Evolutionary conservation across 2,329 filamentous ascomycete genomes (phyloP).

Genomic region (Cercospora brassicicola): DNA sequence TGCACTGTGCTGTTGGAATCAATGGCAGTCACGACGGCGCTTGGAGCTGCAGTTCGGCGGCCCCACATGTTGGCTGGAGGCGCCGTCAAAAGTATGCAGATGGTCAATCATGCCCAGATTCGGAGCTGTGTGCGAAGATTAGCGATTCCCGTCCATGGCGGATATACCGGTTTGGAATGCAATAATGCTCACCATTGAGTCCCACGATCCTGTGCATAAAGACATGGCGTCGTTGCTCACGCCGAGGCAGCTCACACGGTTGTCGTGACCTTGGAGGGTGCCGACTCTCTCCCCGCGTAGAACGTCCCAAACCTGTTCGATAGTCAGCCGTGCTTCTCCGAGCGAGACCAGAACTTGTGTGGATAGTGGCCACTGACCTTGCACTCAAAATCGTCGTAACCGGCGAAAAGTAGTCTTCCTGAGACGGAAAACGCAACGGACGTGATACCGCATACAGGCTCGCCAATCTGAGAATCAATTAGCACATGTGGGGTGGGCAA

Average conservation of each 20-base stretch:
- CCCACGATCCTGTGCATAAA: slow-evolving; percentile 98
- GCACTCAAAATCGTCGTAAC: slow-evolving; percentile 99
- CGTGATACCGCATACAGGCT: slow-evolving; percentile 95
- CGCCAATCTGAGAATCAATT: slow-evolving; percentile 69
- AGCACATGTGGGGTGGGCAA: background rate
- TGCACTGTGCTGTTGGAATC: background rate
- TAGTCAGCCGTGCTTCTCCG: slow-evolving; percentile 11
- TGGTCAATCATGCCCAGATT: slow-evolving; percentile 51
- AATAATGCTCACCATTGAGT: slow-evolving; percentile 77
- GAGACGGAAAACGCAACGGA: slow-evolving; percentile 98
- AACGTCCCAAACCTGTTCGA: slow-evolving; percentile 85
- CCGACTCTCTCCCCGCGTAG: slow-evolving; percentile 96
- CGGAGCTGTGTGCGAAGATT: slow-evolving; percentile 45
- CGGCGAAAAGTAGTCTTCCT: slow-evolving; percentile 88
- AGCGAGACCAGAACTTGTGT: background rate
- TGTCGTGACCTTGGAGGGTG: slow-evolving; percentile 94
- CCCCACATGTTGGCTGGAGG: background rate
- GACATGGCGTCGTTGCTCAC: slow-evolving; percentile 99
- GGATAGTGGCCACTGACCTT: slow-evolving; percentile 65
- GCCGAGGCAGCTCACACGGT: slow-evolving; percentile 96
- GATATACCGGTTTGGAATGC: background rate
- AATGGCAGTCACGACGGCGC: background rate
- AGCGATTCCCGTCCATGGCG: slow-evolving; percentile 16
- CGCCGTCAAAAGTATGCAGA: background rate
- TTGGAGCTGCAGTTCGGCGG: background rate